These are phyloP conservation scores for Tetracentron sinense DNA, from an alignment of 164 flowering plant species.

Conservation along the genomic window DNA sequence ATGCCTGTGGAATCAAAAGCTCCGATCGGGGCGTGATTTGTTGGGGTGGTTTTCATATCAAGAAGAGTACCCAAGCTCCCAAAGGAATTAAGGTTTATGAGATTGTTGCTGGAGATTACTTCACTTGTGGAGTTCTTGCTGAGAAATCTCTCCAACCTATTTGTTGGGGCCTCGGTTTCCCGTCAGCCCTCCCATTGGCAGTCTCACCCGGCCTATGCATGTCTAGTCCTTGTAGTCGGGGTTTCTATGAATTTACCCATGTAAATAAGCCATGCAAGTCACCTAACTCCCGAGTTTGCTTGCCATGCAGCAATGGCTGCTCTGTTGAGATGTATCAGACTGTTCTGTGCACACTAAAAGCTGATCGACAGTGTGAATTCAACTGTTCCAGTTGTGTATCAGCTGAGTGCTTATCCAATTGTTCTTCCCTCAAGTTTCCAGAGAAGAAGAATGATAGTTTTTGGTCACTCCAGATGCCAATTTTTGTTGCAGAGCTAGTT, in stretches of 20 bases:
- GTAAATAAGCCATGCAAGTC: constrained; percentile 47
- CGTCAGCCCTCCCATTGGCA: constrained; percentile 70
- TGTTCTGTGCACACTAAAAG: constrained; percentile 34
- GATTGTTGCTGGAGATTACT: constrained; percentile 89
- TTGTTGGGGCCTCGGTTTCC: constrained; percentile 86
- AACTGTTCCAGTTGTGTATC: constrained; percentile 70
- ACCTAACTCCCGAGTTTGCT: constrained; percentile 44
- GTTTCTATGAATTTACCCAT: constrained; percentile 45
- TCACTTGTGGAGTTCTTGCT: constrained; percentile 78
- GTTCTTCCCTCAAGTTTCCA: constrained; percentile 30
- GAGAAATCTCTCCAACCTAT: constrained; percentile 55
- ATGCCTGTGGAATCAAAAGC: constrained; percentile 83
- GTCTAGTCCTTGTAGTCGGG: constrained; percentile 47
- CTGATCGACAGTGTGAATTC: constrained; percentile 60
- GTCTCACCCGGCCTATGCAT: constrained; percentile 74
- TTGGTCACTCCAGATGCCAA: constrained; percentile 66
- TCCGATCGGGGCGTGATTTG: constrained; percentile 60
- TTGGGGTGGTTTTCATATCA: constrained; percentile 80
- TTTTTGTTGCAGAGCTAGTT: constrained; percentile 64
- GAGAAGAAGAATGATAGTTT: constrained; percentile 34
- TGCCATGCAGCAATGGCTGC: constrained; percentile 70
- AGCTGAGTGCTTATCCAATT: constrained; percentile 51
- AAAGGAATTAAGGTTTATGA: constrained; percentile 47
- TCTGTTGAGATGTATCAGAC: constrained; percentile 61
- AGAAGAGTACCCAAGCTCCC: constrained; percentile 64